Conservation (phyloP, 1,139 yeast genomes). For the Geotrichum klebahnii region DNA sequence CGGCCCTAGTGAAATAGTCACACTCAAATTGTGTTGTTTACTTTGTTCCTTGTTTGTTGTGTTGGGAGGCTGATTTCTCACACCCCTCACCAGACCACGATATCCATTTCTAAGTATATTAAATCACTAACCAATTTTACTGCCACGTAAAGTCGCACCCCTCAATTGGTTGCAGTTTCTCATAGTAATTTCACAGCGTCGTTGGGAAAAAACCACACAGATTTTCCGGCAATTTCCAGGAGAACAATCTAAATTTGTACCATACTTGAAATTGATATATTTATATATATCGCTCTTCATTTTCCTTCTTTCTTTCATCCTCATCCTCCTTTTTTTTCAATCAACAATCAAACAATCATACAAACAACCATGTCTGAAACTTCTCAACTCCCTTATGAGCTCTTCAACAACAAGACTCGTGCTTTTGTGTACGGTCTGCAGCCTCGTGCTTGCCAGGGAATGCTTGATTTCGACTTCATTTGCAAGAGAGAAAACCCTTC, state of each 20-base stretch:
- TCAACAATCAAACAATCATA: too few relatives aligned
- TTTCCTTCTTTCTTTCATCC: background rate
- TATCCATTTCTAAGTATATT: background rate
- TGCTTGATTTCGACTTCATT: constrained; percentile 48
- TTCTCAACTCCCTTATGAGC: constrained; percentile 35
- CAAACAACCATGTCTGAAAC: constrained; percentile 21
- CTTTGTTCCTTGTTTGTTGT: background rate
- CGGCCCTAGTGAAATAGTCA: too few relatives aligned
- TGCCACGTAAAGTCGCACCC: background rate
- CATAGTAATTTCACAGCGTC: too few relatives aligned
- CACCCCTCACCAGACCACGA: constrained; percentile 9
- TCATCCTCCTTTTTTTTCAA: background rate
- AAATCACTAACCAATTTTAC: background rate
- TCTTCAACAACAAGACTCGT: constrained; percentile 44
- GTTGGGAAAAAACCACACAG: background rate
- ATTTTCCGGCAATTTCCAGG: background rate
- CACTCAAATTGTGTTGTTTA: background rate
- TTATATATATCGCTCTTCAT: background rate
- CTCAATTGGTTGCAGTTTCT: background rate
- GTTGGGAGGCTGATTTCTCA: background rate
- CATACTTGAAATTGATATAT: background rate
- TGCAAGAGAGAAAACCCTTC: constrained; percentile 47
- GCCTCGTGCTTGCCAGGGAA: constrained; percentile 49
- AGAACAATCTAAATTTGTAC: background rate
- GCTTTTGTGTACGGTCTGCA: constrained; percentile 46